A percentile compares a stretch with the other conserved stretches of the same genome.
These are phyloP conservation scores for Scheffersomyces spartinae DNA, from an alignment of 805 yeast species.

Conservation along the genomic window DNA sequence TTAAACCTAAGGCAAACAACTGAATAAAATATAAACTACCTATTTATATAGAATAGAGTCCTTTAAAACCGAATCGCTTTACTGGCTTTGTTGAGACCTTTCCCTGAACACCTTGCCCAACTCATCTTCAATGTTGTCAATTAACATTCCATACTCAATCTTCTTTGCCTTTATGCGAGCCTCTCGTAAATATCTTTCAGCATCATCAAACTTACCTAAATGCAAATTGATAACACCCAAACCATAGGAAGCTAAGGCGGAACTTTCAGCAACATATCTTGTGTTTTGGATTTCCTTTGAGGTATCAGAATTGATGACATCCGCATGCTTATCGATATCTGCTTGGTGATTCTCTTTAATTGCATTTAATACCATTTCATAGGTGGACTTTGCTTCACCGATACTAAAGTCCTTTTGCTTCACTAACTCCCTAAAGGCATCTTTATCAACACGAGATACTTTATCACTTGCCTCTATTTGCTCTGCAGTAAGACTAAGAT, in stretches of 20 bases:
- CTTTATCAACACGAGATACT: too few relatives aligned
- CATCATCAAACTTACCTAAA: slow-evolving; percentile 39
- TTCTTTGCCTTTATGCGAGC: slow-evolving; percentile 62
- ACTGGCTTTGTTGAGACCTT: slow-evolving; percentile 5
- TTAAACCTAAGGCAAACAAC: too few relatives aligned
- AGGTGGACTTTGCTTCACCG: slow-evolving; percentile 6
- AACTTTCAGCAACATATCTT: slow-evolving; percentile 41
- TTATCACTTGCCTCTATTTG: too few relatives aligned
- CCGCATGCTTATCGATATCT: slow-evolving; percentile 1
- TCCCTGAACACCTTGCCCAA: slow-evolving; percentile 39
- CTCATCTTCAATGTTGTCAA: slow-evolving; percentile 57
- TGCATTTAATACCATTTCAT: slow-evolving; percentile 4
- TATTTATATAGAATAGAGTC: too few relatives aligned
- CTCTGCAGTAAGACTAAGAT: too few relatives aligned
- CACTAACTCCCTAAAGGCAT: too few relatives aligned
- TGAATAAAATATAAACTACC: too few relatives aligned
- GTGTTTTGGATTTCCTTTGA: slow-evolving; percentile 1
- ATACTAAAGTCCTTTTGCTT: too few relatives aligned
- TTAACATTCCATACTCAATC: slow-evolving; percentile 50
- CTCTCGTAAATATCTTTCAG: slow-evolving; percentile 53
- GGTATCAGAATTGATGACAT: too few relatives aligned
- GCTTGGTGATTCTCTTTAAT: too few relatives aligned
- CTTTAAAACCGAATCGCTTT: too few relatives aligned
- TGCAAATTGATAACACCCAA: slow-evolving; percentile 72
- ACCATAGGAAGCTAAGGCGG: slow-evolving; percentile 76